Evolutionary conservation across 176 grass and related monocot genomes (phyloP), one percentile per base, ranked within the genome.

Genomic region (Rhynchospora breviuscula): DNA sequence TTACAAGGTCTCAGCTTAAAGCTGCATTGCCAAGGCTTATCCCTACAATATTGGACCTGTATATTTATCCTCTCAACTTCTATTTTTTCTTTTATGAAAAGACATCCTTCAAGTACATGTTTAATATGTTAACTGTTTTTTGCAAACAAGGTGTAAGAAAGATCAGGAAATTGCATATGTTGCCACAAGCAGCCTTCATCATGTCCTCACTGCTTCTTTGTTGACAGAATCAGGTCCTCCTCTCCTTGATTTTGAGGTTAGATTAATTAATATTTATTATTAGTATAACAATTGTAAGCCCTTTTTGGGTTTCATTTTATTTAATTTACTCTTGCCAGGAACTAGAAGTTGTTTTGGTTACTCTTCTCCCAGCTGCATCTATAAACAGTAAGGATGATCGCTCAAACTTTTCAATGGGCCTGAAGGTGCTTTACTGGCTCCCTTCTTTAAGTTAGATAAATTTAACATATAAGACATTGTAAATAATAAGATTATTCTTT

Each of bases 161-260:
- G 90, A 94, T 86, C 89, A 91, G 79, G 90, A 93, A 87, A 87
- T 94, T 89, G 90, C 95, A 79, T 94, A 91, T 91, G 65, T 94
- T 65, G 92, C 95, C 3, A 87, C 90, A 84, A 89, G 88, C 74
- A 94, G 95, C 81, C 92, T 98, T 87, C 92, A 93, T 84, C 92
- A 94, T 86, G 81, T 98, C 90, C 90, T 98, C 80, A 93, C 88
- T 82, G 95, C 87, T 21, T 88, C 88, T 35, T 85, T 98, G 81
- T 31, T 94, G 69, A 91, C 92, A 82, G 87, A 94, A 87, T 91
- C 89, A 87, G 95, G 90, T 21, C 95, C 95, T 88, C 95, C 95
- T 90, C 87, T 98, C 86, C 92, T 98, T 90, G 92, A 98, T 85
- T 98, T 98, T 87, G 95, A 98, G 92, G 95, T 94, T 90, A 91